phyloP scores from a whole-genome alignment of 1,284 basidiomycete genomes.

The Ganoderma sinense region DNA sequence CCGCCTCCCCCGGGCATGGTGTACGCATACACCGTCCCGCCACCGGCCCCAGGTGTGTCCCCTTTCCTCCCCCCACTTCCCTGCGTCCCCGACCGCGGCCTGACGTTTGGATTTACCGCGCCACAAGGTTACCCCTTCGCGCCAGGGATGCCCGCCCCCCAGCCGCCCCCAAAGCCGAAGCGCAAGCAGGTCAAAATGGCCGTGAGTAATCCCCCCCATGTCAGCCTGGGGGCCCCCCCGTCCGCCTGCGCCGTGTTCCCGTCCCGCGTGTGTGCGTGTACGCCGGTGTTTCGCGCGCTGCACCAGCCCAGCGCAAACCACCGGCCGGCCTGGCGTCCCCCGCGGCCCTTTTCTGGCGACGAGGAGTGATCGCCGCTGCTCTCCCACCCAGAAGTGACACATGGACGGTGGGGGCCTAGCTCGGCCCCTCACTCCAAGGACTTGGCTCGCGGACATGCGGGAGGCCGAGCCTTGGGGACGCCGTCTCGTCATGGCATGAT shows the following conservation, averaged over 20 bases:
- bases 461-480: background rate
- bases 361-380: constrained; percentile 3
- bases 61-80: constrained; percentile 4
- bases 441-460: background rate
- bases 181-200: constrained; percentile 92
- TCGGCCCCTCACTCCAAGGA: background rate
- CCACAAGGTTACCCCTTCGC: constrained; percentile 44
- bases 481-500: background rate
- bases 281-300: constrained; percentile 22
- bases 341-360: constrained; percentile 2
- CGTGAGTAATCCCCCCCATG: constrained; percentile 50
- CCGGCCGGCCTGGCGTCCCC: constrained; percentile 16
- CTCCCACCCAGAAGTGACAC: background rate
- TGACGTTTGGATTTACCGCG: background rate
- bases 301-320: constrained; percentile 18
- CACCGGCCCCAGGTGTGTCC: constrained; percentile 55
- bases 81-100: constrained; percentile 15
- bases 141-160: constrained; percentile 33
- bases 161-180: constrained; percentile 57
- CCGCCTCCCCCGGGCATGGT: constrained; percentile 66
- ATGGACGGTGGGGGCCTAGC: background rate
- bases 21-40: constrained; percentile 61
- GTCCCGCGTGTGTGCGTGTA: background rate
- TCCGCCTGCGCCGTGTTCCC: constrained; percentile 5
- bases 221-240: constrained; percentile 4